phyloP scores from a whole-genome alignment of 768 basidiomycete species.

The Solioccasus polychromus region DNA sequence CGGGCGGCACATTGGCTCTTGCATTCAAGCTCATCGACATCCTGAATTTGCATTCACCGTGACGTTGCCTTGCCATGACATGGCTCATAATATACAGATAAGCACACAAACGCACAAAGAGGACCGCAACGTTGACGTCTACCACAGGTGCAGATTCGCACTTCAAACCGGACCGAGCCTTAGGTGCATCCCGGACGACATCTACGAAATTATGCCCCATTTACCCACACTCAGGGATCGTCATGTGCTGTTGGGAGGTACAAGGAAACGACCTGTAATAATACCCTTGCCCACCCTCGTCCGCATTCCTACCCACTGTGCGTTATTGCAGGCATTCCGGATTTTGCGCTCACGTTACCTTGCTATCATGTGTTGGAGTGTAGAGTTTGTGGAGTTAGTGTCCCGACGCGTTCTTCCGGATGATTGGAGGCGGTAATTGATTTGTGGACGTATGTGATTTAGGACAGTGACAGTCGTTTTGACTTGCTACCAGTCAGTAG shows the following conservation, averaged over 20 bases:
- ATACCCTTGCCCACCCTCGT: not conserved
- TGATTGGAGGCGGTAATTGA: too few relatives aligned
- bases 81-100: too few relatives aligned
- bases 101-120: too few relatives aligned
- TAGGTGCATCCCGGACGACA: slow-evolving; percentile 9
- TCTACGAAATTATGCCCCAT: slow-evolving; percentile 10
- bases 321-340: slow-evolving; percentile 4
- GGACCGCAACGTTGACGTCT: too few relatives aligned
- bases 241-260: not conserved
- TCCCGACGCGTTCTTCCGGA: too few relatives aligned
- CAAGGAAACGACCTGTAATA: not conserved
- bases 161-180: slow-evolving; percentile 2
- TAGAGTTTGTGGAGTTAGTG: slow-evolving; percentile 3
- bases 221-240: slow-evolving; percentile 2
- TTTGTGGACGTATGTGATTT: too few relatives aligned
- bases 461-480: slow-evolving; percentile 1
- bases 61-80: too few relatives aligned
- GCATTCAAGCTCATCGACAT: too few relatives aligned
- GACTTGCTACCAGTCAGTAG: not conserved
- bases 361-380: slow-evolving; percentile 10
- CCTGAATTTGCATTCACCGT: too few relatives aligned
- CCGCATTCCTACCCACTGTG: slow-evolving; percentile 1
- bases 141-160: too few relatives aligned
- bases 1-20: too few relatives aligned
- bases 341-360: slow-evolving; percentile 12